Evolutionary conservation across 2,329 filamentous ascomycete species (phyloP).

Genomic region (Beauveria sp.): DNA sequence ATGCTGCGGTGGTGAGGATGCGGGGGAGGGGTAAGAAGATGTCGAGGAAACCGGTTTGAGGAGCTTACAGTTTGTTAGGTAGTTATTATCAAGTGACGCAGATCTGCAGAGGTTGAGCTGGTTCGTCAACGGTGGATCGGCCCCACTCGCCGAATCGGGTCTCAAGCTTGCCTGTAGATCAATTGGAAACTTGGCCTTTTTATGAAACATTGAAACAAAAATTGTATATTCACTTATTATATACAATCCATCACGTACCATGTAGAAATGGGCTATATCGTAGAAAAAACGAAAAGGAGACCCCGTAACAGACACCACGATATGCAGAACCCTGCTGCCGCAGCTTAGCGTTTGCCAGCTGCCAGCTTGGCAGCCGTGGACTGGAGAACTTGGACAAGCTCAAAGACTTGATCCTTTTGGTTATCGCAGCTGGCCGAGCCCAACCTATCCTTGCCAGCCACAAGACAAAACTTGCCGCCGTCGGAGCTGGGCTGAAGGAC

Average conservation of each 20-base stretch:
- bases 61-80: too few species aligned
- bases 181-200: not conserved
- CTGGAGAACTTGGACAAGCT: constrained; percentile 4
- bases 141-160: constrained; percentile 3
- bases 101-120: constrained; percentile 1
- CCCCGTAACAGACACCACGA: not conserved
- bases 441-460: constrained; percentile 28
- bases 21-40: not conserved
- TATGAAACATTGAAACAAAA: too few species aligned
- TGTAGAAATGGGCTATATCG: not conserved
- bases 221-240: not conserved
- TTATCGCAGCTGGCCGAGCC: constrained; percentile 13
- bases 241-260: not conserved
- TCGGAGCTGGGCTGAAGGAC: constrained; percentile 38
- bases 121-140: constrained; percentile 5
- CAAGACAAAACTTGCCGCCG: constrained; percentile 33
- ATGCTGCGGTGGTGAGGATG: not conserved
- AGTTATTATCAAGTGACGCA: not conserved
- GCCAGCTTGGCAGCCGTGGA: not conserved
- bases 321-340: not conserved
- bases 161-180: not conserved
- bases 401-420: constrained; percentile 7
- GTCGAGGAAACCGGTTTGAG: not conserved
- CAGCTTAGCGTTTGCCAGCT: not conserved
- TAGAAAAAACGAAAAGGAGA: not conserved